phyloP scores from a whole-genome alignment of 2,329 filamentous ascomycete genomes.

The Fusarium nurragi region DNA sequence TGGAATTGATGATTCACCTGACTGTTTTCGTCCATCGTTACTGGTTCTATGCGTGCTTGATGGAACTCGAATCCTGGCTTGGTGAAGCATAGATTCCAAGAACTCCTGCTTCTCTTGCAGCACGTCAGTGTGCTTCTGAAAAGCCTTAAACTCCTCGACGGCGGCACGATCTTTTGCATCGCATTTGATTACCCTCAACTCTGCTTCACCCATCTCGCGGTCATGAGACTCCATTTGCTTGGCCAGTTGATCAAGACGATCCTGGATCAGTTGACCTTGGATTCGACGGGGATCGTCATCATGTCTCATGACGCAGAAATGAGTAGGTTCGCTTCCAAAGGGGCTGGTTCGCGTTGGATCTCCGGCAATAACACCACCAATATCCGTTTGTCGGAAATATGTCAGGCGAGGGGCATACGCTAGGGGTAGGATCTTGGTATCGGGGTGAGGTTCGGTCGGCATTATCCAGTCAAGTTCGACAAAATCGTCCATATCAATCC shows the following conservation, averaged over 20 bases:
- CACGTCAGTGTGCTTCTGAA: conserved; percentile 64
- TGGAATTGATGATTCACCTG: conserved; percentile 56
- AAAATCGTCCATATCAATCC: conserved; percentile 99
- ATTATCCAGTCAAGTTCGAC: conserved; percentile 97
- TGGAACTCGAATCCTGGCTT: conserved; percentile 55
- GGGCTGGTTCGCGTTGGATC: conserved; percentile 85
- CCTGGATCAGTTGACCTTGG: conserved; percentile 84
- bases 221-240: conserved; percentile 81
- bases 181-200: conserved; percentile 69
- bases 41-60: conserved; percentile 44
- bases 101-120: conserved; percentile 67
- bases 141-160: conserved; percentile 68
- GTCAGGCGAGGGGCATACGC: conserved; percentile 95
- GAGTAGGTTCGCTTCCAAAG: conserved; percentile 92
- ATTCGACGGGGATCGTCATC: conserved; percentile 89
- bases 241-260: conserved; percentile 80
- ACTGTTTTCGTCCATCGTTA: conserved; percentile 42
- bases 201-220: conserved; percentile 76
- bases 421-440: conserved; percentile 92
- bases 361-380: conserved; percentile 80
- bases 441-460: conserved; percentile 86
- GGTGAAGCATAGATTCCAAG: conserved; percentile 66
- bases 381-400: conserved; percentile 97
- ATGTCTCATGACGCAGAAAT: conserved; percentile 93
- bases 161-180: conserved; percentile 60